phyloP scores from a whole-genome alignment of 1,284 basidiomycete species.

The Ustilago trichophora region DNA sequence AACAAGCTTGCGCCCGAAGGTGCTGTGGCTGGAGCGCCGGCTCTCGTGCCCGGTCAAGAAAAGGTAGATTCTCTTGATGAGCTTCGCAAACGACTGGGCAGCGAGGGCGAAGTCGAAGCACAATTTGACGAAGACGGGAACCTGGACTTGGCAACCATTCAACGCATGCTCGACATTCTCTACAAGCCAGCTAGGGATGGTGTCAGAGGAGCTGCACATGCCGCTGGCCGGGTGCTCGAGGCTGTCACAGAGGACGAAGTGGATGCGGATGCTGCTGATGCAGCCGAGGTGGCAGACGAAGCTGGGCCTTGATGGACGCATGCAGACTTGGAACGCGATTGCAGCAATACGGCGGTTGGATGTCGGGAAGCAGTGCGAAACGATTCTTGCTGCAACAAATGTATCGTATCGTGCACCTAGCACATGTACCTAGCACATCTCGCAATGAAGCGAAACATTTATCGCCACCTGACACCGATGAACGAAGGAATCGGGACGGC shows the following conservation, averaged over 20 bases:
- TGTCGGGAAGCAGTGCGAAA: too few species aligned
- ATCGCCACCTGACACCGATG: too few species aligned
- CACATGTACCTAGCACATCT: too few species aligned
- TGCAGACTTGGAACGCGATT: too few species aligned
- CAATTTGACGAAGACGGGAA: slow-evolving; percentile 59
- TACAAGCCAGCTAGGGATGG: slow-evolving; percentile 45
- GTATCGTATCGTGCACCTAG: too few species aligned
- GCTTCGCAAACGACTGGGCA: slow-evolving; percentile 20
- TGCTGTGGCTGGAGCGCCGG: slow-evolving; percentile 20
- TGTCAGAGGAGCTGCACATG: slow-evolving; percentile 18
- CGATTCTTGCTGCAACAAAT: too few species aligned
- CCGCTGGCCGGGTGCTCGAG: slow-evolving; percentile 22
- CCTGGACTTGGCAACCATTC: slow-evolving; percentile 54
- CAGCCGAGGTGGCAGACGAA: slow-evolving; percentile 41
- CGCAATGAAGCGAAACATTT: too few species aligned
- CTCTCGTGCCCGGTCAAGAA: slow-evolving; percentile 41
- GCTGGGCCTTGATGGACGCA: slow-evolving; percentile 4
- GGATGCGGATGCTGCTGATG: slow-evolving; percentile 33
- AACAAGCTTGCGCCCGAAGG: slow-evolving; percentile 41
- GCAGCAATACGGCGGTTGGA: too few species aligned
- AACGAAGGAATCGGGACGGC: too few species aligned
- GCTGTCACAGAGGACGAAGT: slow-evolving; percentile 34
- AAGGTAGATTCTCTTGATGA: slow-evolving; percentile 23
- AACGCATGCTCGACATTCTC: slow-evolving; percentile 56
- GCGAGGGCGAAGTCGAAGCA: slow-evolving; percentile 43